These are phyloP conservation scores for Oenanthe sinensis DNA, from an alignment of 129 eudicot species.

Conservation along the genomic window DNA sequence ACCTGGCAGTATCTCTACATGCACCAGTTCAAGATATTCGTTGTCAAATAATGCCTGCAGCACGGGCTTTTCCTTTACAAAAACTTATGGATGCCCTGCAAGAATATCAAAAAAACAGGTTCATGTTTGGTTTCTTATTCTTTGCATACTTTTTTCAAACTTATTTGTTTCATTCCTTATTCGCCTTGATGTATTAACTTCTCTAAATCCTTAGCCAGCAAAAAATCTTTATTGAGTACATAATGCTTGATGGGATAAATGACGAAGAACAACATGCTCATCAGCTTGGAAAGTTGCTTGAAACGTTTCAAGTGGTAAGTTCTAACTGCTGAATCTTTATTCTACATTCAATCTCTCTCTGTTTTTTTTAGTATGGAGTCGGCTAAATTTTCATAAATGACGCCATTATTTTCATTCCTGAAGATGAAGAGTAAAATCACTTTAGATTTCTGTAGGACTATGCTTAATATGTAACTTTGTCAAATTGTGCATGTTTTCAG, in stretches of 20 bases:
- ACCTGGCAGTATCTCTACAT: slow-evolving; percentile 94
- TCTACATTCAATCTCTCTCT: neutral
- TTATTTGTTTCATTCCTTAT: neutral
- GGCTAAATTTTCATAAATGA: neutral
- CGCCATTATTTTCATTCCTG: neutral
- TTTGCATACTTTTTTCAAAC: neutral
- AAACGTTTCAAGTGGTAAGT: slow-evolving; percentile 85
- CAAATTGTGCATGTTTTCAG: neutral
- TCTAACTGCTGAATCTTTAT: neutral
- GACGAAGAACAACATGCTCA: slow-evolving; percentile 93
- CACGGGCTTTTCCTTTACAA: slow-evolving; percentile 88
- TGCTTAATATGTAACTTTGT: neutral
- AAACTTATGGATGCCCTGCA: slow-evolving; percentile 78
- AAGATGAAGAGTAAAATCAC: neutral
- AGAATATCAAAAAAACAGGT: slow-evolving; percentile 82
- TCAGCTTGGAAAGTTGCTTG: slow-evolving; percentile 84
- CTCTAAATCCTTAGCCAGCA: slow-evolving; percentile 58
- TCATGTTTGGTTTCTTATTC: neutral
- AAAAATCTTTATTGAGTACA: slow-evolving; percentile 87
- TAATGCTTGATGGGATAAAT: slow-evolving; percentile 97
- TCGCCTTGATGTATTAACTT: slow-evolving; percentile 14
- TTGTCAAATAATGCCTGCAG: slow-evolving; percentile 97
- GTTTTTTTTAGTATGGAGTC: neutral
- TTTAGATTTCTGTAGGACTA: neutral
- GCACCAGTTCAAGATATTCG: slow-evolving; percentile 97